Percentiles rank a stretch among this genome's conserved stretches.
Evolutionary conservation across 75 land plant genomes (phyloP).

Genomic region (Selaginella moellendorffii): DNA sequence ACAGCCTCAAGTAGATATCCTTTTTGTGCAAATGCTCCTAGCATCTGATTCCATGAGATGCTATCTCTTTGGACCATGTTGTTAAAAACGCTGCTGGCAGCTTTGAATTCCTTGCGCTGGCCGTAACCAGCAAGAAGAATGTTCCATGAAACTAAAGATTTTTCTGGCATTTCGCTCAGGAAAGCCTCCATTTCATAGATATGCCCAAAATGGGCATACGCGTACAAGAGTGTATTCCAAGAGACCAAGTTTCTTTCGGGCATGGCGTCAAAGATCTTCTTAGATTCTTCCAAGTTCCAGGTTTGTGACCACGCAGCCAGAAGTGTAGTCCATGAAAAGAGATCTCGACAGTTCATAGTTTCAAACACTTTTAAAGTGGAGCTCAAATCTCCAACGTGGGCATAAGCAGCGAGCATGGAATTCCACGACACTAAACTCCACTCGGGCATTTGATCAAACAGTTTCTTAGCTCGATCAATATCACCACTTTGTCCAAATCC

Average conservation of each 20-base stretch:
- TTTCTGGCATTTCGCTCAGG: not conserved
- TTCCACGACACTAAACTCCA: not conserved
- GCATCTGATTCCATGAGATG: not conserved
- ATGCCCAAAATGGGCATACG: not conserved
- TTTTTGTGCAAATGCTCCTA: not conserved
- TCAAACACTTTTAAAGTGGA: not conserved
- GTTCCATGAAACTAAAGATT: not conserved
- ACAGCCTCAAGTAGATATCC: not conserved
- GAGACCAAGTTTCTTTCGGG: not conserved
- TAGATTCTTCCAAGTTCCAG: not conserved
- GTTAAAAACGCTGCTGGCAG: not conserved
- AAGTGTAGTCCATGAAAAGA: not conserved
- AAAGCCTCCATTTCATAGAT: not conserved
- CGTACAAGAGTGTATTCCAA: not conserved
- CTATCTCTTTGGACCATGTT: not conserved
- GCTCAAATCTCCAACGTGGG: not conserved
- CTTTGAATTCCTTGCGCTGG: not conserved
- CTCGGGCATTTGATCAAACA: not conserved
- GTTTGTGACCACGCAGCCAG: not conserved
- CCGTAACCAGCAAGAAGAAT: not conserved
- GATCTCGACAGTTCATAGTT: not conserved
- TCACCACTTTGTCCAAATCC: not conserved
- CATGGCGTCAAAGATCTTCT: not conserved
- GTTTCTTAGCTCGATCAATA: not conserved
- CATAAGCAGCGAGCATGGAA: not conserved